A percentile compares a stretch with the other conserved stretches of the same genome.
These are phyloP conservation scores for Astragalus membranaceus DNA, from an alignment of 306 rosid species.

Conservation along the genomic window DNA sequence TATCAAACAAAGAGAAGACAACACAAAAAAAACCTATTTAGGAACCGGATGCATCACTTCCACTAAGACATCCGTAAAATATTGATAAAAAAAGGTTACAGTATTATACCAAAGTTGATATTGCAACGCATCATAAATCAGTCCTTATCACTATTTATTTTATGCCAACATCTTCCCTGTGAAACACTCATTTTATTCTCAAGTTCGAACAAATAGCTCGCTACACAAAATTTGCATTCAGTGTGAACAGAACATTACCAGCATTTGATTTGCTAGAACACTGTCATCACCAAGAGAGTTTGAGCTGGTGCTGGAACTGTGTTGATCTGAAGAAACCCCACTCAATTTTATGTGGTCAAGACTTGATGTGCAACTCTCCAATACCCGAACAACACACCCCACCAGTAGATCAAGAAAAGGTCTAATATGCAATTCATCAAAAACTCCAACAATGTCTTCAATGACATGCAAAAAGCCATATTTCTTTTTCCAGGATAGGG, in stretches of 20 bases:
- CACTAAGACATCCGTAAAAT: neutral
- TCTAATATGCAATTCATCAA: conserved; percentile 65
- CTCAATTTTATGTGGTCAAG: conserved; percentile 38
- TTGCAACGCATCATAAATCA: neutral
- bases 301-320: conserved; percentile 1
- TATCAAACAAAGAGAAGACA: neutral
- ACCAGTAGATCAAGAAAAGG: conserved; percentile 74
- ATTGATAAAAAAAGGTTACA: neutral
- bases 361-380: conserved; percentile 65
- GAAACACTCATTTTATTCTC: neutral
- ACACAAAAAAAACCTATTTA: neutral
- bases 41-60: neutral
- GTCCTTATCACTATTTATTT: neutral
- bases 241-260: conserved; percentile 43
- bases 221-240: neutral
- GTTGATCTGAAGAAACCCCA: conserved; percentile 32
- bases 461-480: conserved; percentile 82
- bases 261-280: conserved; percentile 20
- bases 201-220: neutral
- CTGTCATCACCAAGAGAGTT: conserved; percentile 22
- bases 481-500: conserved; percentile 75
- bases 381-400: conserved; percentile 84
- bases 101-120: neutral
- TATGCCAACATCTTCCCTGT: neutral
- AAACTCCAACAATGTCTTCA: conserved; percentile 75